phyloP scores from a whole-genome alignment of 2,329 filamentous ascomycete species.

The Chaetomium globosum region DNA sequence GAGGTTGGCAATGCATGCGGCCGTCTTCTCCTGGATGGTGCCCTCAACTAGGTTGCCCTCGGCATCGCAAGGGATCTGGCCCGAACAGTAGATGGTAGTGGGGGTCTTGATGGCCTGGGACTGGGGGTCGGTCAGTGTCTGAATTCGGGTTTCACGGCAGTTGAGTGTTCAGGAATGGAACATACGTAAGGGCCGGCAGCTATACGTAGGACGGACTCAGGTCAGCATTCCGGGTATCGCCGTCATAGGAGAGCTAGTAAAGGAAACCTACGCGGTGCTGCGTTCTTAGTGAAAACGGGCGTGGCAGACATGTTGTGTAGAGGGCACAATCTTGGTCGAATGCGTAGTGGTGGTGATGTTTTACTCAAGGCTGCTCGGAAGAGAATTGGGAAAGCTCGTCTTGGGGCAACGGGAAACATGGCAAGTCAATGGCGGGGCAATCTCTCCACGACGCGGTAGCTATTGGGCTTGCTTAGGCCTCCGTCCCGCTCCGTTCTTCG shows the following conservation, averaged over 20 bases:
- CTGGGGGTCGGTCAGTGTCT: constrained; percentile 42
- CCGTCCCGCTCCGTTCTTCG: constrained; percentile 36
- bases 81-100: constrained; percentile 67
- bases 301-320: constrained; percentile 46
- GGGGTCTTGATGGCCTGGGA: constrained; percentile 69
- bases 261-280: constrained; percentile 56
- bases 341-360: not conserved
- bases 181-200: constrained; percentile 67
- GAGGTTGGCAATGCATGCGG: constrained; percentile 72
- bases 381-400: constrained; percentile 30
- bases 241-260: not conserved
- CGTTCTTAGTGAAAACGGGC: constrained; percentile 60
- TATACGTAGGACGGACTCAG: constrained; percentile 38
- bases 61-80: constrained; percentile 68
- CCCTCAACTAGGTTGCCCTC: constrained; percentile 60
- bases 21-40: constrained; percentile 65
- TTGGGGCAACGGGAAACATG: constrained; percentile 29
- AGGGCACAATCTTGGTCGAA: not conserved
- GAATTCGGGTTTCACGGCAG: not conserved
- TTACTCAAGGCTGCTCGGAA: constrained; percentile 34
- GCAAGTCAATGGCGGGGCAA: not conserved
- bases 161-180: constrained; percentile 37
- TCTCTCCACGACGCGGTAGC: constrained; percentile 3
- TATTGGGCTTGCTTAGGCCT: constrained; percentile 12
- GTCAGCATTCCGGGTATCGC: not conserved